Conservation (phyloP, 2,329 filamentous ascomycete species). For the Diaporthe sp. region DNA sequence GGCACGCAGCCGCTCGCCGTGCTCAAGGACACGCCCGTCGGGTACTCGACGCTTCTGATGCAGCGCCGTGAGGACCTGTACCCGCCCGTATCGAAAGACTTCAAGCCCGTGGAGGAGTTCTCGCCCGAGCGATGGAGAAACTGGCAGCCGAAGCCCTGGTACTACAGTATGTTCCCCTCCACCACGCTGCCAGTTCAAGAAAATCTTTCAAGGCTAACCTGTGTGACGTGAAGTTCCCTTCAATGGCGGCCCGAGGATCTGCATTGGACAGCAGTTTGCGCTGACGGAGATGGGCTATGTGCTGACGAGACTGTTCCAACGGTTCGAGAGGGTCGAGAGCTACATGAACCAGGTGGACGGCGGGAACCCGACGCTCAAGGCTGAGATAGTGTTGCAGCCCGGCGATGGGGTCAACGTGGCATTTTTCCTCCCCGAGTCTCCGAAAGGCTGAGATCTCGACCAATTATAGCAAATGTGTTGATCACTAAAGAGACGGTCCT, state of each 20-base stretch:
- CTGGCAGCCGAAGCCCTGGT: conserved; percentile 76
- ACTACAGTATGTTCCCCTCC: conserved; percentile 58
- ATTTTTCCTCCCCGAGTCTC: conserved; percentile 60
- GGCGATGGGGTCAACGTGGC: conserved; percentile 69
- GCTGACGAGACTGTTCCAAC: conserved; percentile 78
- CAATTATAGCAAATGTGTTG: no score
- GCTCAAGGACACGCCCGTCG: conserved; percentile 73
- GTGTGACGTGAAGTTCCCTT: conserved; percentile 68
- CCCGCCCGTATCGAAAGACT: conserved; percentile 60
- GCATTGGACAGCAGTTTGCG: conserved; percentile 85
- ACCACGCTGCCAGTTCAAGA: not conserved
- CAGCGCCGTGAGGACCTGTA: conserved; percentile 77
- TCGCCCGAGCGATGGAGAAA: conserved; percentile 75
- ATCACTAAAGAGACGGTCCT: not conserved
- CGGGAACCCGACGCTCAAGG: conserved; percentile 65
- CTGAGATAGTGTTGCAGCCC: conserved; percentile 72
- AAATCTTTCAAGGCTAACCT: not conserved
- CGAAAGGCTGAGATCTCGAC: conserved; percentile 40
- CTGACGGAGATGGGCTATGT: conserved; percentile 82
- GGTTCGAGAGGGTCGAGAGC: conserved; percentile 73
- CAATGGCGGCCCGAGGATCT: conserved; percentile 80
- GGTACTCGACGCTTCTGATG: conserved; percentile 78
- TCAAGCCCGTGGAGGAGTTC: conserved; percentile 64
- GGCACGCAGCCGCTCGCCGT: conserved; percentile 73
- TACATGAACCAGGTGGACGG: conserved; percentile 68